phyloP scores from a whole-genome alignment of 257 asterid species.

The Eucommia ulmoides region DNA sequence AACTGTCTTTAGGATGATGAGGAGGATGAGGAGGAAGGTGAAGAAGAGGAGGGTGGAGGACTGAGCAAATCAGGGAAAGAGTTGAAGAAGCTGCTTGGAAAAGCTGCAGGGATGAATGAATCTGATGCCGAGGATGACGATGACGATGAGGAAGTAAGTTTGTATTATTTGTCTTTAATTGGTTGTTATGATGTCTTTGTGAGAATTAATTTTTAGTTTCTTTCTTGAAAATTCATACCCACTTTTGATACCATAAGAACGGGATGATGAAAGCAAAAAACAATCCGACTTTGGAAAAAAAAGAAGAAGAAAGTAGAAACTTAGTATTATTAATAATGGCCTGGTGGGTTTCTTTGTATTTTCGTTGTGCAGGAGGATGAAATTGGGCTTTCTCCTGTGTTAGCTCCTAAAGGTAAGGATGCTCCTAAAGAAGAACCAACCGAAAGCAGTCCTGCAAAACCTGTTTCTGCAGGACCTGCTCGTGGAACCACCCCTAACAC shows the following conservation, averaged over 20 bases:
- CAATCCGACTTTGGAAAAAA: background rate
- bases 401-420: slow-evolving; percentile 74
- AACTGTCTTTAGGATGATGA: slow-evolving; percentile 65
- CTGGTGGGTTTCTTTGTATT: slow-evolving; percentile 1
- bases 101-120: slow-evolving; percentile 75
- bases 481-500: slow-evolving; percentile 68
- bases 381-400: slow-evolving; percentile 43
- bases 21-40: slow-evolving; percentile 88
- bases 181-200: no score
- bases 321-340: no score
- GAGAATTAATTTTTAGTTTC: no score
- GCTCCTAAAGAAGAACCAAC: slow-evolving; percentile 68
- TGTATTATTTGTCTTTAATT: no score
- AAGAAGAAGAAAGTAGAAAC: background rate
- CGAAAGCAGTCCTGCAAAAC: slow-evolving; percentile 56
- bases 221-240: no score
- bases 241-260: background rate
- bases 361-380: slow-evolving; percentile 48
- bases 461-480: slow-evolving; percentile 37
- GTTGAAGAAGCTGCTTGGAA: slow-evolving; percentile 87
- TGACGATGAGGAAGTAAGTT: slow-evolving; percentile 77
- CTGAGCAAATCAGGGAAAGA: slow-evolving; percentile 97
- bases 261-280: background rate
- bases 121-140: slow-evolving; percentile 84
- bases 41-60: slow-evolving; percentile 69